Conservation (phyloP, 2,329 filamentous ascomycete genomes). For the Alternaria panax region DNA sequence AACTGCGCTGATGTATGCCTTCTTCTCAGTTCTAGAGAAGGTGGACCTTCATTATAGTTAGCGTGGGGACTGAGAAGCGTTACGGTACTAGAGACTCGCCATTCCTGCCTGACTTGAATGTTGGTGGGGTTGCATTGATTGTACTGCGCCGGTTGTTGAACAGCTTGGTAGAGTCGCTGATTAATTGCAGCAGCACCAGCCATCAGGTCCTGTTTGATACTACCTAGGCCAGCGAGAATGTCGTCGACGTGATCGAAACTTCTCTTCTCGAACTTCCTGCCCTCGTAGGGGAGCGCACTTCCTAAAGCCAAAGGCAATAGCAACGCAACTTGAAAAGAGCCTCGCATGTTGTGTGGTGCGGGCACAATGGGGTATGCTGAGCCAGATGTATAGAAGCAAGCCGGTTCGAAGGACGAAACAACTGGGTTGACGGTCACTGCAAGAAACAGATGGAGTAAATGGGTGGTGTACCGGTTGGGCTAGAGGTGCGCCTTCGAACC, state of each 20-base stretch:
- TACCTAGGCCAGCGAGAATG: neutral
- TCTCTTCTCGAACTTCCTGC: neutral
- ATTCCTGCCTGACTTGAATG: slow-evolving; percentile 52
- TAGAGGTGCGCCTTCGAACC: neutral
- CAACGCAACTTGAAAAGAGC: neutral
- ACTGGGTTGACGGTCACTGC: neutral
- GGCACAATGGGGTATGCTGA: neutral
- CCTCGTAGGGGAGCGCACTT: neutral
- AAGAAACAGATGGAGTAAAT: neutral
- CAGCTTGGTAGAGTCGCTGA: slow-evolving; percentile 33
- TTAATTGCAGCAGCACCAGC: slow-evolving; percentile 30
- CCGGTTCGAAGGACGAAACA: neutral
- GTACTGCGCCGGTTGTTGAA: slow-evolving; percentile 24
- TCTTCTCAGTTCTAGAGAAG: slow-evolving; percentile 34
- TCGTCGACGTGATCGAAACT: neutral
- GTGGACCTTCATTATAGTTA: neutral
- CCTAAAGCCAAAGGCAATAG: neutral
- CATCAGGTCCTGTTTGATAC: slow-evolving; percentile 20
- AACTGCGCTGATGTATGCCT: slow-evolving; percentile 39
- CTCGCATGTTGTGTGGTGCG: neutral
- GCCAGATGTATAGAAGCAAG: neutral
- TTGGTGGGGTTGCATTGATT: slow-evolving; percentile 49
- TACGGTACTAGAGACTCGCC: slow-evolving; percentile 36
- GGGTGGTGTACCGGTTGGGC: neutral
- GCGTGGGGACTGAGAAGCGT: neutral